A percentile compares a stretch with the other conserved stretches of the same genome.
Evolutionary conservation across 2,329 filamentous ascomycete genomes (phyloP).

Genomic region (Fusarium pseudoanthophilum): DNA sequence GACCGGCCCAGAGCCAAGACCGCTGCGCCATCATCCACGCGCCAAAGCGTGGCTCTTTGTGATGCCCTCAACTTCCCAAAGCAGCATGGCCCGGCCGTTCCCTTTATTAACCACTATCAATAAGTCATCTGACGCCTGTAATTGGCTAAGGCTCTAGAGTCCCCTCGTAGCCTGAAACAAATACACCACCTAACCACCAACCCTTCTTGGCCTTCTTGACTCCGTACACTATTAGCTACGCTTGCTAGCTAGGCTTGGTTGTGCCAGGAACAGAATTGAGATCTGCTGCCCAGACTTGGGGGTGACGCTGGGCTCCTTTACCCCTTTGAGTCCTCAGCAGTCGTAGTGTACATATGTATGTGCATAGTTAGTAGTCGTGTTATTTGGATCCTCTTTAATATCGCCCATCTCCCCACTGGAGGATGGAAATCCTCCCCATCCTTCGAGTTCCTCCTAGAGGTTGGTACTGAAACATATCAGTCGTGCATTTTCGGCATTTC

Average conservation of each 20-base stretch:
- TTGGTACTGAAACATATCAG: slow-evolving; percentile 30
- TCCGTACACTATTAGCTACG: neutral
- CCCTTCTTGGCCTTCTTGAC: slow-evolving; percentile 10
- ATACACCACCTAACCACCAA: slow-evolving; percentile 14
- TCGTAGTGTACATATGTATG: neutral
- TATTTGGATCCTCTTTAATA: slow-evolving; percentile 30
- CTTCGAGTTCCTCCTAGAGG: slow-evolving; percentile 32
- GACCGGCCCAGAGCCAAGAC: slow-evolving; percentile 10
- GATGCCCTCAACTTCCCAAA: slow-evolving; percentile 22
- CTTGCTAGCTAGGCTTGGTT: neutral
- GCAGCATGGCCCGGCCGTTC: slow-evolving; percentile 7
- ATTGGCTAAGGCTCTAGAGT: slow-evolving; percentile 16
- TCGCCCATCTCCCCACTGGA: slow-evolving; percentile 14
- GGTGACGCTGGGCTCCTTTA: slow-evolving; percentile 21
- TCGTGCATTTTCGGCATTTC: slow-evolving; percentile 19
- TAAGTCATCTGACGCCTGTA: slow-evolving; percentile 20
- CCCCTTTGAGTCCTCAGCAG: neutral
- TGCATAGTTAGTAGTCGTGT: neutral
- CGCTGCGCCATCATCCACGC: slow-evolving; percentile 23
- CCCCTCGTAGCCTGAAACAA: slow-evolving; percentile 34
- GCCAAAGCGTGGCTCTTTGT: slow-evolving; percentile 30
- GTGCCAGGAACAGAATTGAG: slow-evolving; percentile 33
- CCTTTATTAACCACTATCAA: slow-evolving; percentile 4
- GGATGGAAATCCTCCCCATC: slow-evolving; percentile 1
- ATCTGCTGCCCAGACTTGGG: slow-evolving; percentile 32